Conservation (phyloP, 2,329 filamentous ascomycete genomes). For the Podosphaera xanthii region DNA sequence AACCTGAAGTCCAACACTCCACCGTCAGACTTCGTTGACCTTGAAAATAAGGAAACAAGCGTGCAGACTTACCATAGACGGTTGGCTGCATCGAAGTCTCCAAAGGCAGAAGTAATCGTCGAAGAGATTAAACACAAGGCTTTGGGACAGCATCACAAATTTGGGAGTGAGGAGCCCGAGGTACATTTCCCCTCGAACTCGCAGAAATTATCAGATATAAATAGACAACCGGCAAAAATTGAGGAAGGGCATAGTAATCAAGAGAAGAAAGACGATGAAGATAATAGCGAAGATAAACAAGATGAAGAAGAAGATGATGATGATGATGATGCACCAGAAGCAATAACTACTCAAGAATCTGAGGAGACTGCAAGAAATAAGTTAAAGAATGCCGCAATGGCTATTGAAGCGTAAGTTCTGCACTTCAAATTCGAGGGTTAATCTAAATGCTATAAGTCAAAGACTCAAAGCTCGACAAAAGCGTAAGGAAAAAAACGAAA, state of each 20-base stretch:
- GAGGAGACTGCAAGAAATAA: constrained; percentile 6
- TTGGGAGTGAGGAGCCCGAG: constrained; percentile 3
- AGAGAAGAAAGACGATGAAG: constrained; percentile 5
- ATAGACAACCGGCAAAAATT: too few species aligned
- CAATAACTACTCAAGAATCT: constrained; percentile 11
- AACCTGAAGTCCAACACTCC: too few species aligned
- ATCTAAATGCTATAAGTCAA: constrained; percentile 9
- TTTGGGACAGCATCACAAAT: constrained; percentile 6
- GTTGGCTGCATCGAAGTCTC: too few species aligned
- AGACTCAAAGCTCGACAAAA: constrained; percentile 10
- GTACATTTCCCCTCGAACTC: too few species aligned
- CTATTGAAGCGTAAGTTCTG: constrained; percentile 10
- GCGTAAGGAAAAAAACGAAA: constrained; percentile 12
- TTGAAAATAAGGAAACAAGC: constrained; percentile 2
- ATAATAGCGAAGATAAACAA: constrained; percentile 2
- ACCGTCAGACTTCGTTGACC: constrained; percentile 1
- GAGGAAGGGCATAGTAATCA: constrained; percentile 8
- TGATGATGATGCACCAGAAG: constrained; percentile 16
- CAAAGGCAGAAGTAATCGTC: not conserved
- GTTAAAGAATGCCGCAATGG: constrained; percentile 11
- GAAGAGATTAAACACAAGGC: not conserved
- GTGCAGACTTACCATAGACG: too few species aligned
- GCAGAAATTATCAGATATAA: too few species aligned
- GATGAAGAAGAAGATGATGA: constrained; percentile 6
- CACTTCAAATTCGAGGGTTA: not conserved